These are phyloP conservation scores for Geotrichum candidum DNA, from an alignment of 1,139 yeast genomes.

Conservation along the genomic window DNA sequence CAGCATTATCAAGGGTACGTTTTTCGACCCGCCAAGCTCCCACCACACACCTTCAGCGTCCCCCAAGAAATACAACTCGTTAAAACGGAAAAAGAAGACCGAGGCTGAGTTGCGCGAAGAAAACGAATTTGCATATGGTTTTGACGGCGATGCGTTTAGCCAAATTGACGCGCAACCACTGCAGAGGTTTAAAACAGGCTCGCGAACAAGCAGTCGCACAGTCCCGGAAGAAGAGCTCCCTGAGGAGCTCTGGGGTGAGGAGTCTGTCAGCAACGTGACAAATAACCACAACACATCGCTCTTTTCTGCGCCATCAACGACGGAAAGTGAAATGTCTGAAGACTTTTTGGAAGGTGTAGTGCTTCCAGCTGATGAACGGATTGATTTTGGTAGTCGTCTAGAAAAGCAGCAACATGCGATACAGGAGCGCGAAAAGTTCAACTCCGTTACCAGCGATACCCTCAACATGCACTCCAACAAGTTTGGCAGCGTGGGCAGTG, in stretches of 20 bases:
- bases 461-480: slow-evolving; percentile 1
- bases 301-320: slow-evolving; percentile 14
- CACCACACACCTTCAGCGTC: not conserved
- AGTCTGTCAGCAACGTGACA: not conserved
- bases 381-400: slow-evolving; percentile 10
- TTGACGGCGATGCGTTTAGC: slow-evolving; percentile 9
- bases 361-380: slow-evolving; percentile 11
- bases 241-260: slow-evolving; percentile 11
- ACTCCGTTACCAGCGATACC: not conserved
- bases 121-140: slow-evolving; percentile 15
- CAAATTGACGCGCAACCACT: not conserved
- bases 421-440: slow-evolving; percentile 4
- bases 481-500: slow-evolving; percentile 12
- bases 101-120: not conserved
- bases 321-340: slow-evolving; percentile 17
- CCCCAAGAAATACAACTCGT: slow-evolving; percentile 2
- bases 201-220: not conserved
- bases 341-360: slow-evolving; percentile 17
- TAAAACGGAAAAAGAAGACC: not conserved
- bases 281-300: slow-evolving; percentile 10
- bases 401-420: slow-evolving; percentile 12
- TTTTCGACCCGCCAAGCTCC: slow-evolving; percentile 15
- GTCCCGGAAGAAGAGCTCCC: slow-evolving; percentile 1
- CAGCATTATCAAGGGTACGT: slow-evolving; percentile 16
- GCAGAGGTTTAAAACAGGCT: slow-evolving; percentile 10